These are phyloP conservation scores for Ophiocordyceps sinensis DNA, from an alignment of 2,329 filamentous ascomycete species.

Conservation along the genomic window DNA sequence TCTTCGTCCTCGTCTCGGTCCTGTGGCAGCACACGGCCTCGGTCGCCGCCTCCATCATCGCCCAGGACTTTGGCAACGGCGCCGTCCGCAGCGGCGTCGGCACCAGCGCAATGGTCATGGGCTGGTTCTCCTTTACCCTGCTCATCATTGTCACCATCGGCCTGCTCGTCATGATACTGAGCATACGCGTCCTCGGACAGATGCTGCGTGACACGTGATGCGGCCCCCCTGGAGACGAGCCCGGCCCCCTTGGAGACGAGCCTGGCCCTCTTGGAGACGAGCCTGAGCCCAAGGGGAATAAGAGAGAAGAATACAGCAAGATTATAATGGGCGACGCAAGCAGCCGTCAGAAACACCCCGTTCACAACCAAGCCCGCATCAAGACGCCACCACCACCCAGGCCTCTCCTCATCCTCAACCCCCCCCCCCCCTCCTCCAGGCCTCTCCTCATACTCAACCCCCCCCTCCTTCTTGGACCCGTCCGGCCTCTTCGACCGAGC, in stretches of 20 bases:
- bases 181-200: constrained; percentile 65
- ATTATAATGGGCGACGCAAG: no score
- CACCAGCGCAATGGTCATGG: constrained; percentile 90
- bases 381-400: no score
- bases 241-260: neutral
- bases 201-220: constrained; percentile 19
- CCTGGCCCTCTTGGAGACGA: neutral
- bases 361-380: no score
- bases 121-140: constrained; percentile 91
- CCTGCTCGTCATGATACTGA: constrained; percentile 89
- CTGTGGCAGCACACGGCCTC: constrained; percentile 93
- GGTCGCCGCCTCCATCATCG: constrained; percentile 85
- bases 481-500: no score
- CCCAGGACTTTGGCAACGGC: constrained; percentile 84
- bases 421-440: no score
- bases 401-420: no score
- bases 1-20: constrained; percentile 60
- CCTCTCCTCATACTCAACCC: no score
- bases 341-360: no score
- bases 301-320: neutral
- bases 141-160: constrained; percentile 94
- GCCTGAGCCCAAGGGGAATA: neutral
- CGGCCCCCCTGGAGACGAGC: neutral
- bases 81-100: constrained; percentile 77
- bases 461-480: no score